These are phyloP conservation scores for Phoma sp. DNA, from an alignment of 2,329 filamentous ascomycete species.

Conservation along the genomic window DNA sequence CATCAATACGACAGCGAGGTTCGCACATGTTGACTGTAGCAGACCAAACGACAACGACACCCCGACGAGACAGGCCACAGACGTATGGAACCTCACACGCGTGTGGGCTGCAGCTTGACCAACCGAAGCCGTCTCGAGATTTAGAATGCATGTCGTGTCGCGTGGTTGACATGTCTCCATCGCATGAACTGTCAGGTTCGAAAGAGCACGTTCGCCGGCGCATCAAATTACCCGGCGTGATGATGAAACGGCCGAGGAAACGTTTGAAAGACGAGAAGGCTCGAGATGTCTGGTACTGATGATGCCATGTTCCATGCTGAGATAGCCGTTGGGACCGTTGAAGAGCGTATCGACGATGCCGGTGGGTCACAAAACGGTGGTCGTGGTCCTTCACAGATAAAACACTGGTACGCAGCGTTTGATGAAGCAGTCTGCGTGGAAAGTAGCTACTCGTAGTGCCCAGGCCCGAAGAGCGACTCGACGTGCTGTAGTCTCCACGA, in stretches of 20 bases:
- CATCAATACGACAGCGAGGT: background rate
- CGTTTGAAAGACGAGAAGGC: slow-evolving; percentile 5
- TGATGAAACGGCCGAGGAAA: slow-evolving; percentile 15
- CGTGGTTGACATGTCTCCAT: slow-evolving; percentile 15
- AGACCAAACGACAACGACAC: slow-evolving; percentile 2
- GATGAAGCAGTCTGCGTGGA: background rate
- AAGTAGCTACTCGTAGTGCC: background rate
- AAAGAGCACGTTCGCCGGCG: slow-evolving; percentile 9
- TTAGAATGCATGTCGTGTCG: slow-evolving; percentile 11
- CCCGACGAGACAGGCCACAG: slow-evolving; percentile 8
- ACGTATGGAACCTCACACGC: slow-evolving; percentile 7
- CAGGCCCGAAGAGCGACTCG: background rate
- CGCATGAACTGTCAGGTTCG: slow-evolving; percentile 15
- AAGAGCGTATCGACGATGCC: slow-evolving; percentile 7
- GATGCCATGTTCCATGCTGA: slow-evolving; percentile 7
- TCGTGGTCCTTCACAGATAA: slow-evolving; percentile 2
- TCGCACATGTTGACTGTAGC: background rate
- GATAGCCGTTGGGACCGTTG: slow-evolving; percentile 9
- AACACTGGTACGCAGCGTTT: background rate
- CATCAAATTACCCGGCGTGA: slow-evolving; percentile 9
- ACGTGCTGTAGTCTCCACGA: background rate
- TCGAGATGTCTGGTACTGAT: slow-evolving; percentile 8
- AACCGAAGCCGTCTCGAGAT: slow-evolving; percentile 10
- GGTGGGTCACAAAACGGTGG: slow-evolving; percentile 1
- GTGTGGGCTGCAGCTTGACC: slow-evolving; percentile 12